Percentiles rank a stretch among this genome's conserved stretches.
Conservation (phyloP, 2,329 filamentous ascomycete genomes). For the Penicillium digitatum region DNA sequence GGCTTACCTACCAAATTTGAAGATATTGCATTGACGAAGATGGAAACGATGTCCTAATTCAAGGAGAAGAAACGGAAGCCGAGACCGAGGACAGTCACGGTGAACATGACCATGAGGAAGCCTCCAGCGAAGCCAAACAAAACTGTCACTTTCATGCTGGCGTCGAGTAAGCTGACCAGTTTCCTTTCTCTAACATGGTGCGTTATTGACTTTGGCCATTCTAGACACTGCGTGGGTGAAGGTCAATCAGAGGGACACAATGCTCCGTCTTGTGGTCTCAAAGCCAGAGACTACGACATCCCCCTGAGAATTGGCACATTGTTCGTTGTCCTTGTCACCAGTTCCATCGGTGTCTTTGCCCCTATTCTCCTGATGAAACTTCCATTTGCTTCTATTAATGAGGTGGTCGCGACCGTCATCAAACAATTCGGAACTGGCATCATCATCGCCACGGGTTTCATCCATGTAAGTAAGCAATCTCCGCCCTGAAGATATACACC, state of each 20-base stretch:
- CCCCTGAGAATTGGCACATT: conserved; percentile 65
- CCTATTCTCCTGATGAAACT: conserved; percentile 62
- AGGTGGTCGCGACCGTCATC: conserved; percentile 57
- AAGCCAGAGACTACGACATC: conserved; percentile 61
- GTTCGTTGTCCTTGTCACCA: conserved; percentile 67
- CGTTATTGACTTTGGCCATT: conserved; percentile 9
- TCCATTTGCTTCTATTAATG: conserved; percentile 49
- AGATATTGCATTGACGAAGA: conserved; percentile 61
- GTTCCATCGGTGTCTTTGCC: conserved; percentile 63
- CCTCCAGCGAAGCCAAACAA: conserved; percentile 31
- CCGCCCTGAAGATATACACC: background rate
- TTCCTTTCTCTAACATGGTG: background rate
- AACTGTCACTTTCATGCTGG: conserved; percentile 72
- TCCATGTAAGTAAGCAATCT: conserved; percentile 33
- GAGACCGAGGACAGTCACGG: conserved; percentile 12
- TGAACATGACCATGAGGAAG: conserved; percentile 28
- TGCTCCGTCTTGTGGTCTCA: conserved; percentile 45
- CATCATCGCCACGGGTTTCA: conserved; percentile 40
- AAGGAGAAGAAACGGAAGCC: conserved; percentile 29
- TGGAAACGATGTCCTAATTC: conserved; percentile 59
- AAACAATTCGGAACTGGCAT: conserved; percentile 55
- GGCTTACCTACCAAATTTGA: background rate
- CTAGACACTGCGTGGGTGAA: conserved; percentile 53
- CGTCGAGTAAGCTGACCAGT: conserved; percentile 58
- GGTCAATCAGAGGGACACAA: conserved; percentile 42